Percentiles rank a stretch among this genome's conserved stretches.
Evolutionary conservation across 805 yeast species (phyloP).

Genomic region (Schwanniomyces polymorphus): DNA sequence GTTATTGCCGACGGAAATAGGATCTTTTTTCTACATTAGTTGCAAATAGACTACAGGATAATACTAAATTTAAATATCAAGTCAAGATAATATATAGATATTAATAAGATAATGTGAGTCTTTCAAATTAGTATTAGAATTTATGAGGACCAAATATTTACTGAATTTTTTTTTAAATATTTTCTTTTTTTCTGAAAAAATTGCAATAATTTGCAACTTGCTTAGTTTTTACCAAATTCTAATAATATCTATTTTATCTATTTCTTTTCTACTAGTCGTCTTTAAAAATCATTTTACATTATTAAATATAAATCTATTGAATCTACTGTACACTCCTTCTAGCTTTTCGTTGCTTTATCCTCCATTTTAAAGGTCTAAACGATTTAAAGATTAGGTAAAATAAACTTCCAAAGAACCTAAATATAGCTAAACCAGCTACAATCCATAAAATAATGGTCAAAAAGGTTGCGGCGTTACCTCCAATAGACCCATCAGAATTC

Average conservation of each 20-base stretch:
- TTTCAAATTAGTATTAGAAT: too few species aligned
- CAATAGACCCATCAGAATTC: conserved; percentile 26
- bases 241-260: too few species aligned
- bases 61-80: too few species aligned
- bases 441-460: conserved; percentile 88
- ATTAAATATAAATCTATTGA: not conserved
- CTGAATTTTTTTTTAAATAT: too few species aligned
- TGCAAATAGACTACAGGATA: too few species aligned
- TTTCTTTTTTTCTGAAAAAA: too few species aligned
- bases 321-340: conserved; percentile 1
- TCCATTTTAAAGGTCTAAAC: conserved; percentile 43
- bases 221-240: too few species aligned
- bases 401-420: conserved; percentile 76
- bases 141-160: too few species aligned
- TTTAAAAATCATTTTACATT: not conserved
- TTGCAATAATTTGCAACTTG: too few species aligned
- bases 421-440: conserved; percentile 86
- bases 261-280: not conserved
- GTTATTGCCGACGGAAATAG: not conserved
- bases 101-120: too few species aligned
- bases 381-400: conserved; percentile 49
- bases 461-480: conserved; percentile 59
- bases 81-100: too few species aligned
- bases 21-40: too few species aligned
- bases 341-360: conserved; percentile 20